phyloP scores from a whole-genome alignment of 352 stramenopile genomes.

The Halophytophthora polymorphica region DNA sequence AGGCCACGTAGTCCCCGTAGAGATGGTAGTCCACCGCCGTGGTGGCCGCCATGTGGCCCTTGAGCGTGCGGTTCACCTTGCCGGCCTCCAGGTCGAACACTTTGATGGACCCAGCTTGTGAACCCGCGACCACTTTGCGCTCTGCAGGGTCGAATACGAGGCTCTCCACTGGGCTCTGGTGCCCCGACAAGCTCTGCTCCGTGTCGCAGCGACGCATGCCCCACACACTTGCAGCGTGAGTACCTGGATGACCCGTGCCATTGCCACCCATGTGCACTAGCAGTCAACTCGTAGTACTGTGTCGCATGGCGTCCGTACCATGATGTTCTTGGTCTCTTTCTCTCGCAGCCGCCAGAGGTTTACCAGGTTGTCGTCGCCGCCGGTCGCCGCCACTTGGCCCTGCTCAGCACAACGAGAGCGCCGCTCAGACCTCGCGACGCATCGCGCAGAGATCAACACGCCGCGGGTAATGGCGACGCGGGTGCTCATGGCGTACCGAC shows the following conservation, averaged over 20 bases:
- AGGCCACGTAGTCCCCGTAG: constrained; percentile 85
- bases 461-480: not conserved
- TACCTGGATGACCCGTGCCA: not conserved
- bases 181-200: constrained; percentile 62
- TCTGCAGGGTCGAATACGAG: constrained; percentile 80
- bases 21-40: constrained; percentile 81
- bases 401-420: constrained; percentile 10
- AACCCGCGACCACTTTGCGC: constrained; percentile 72
- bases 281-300: not conserved
- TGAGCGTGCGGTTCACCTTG: constrained; percentile 77
- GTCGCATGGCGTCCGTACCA: constrained; percentile 30
- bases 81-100: constrained; percentile 77
- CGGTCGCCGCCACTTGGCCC: constrained; percentile 77
- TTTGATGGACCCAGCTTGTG: constrained; percentile 81
- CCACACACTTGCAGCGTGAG: not conserved
- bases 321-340: constrained; percentile 87
- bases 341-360: constrained; percentile 87
- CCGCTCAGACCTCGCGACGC: not conserved
- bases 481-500: constrained; percentile 39
- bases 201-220: not conserved
- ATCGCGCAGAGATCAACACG: not conserved
- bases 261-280: no score
- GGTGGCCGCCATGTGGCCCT: constrained; percentile 83
- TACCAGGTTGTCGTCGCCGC: constrained; percentile 75
- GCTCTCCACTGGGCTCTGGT: constrained; percentile 76